These are phyloP conservation scores for Arctium minus DNA, from an alignment of 129 eudicot genomes.

Conservation along the genomic window DNA sequence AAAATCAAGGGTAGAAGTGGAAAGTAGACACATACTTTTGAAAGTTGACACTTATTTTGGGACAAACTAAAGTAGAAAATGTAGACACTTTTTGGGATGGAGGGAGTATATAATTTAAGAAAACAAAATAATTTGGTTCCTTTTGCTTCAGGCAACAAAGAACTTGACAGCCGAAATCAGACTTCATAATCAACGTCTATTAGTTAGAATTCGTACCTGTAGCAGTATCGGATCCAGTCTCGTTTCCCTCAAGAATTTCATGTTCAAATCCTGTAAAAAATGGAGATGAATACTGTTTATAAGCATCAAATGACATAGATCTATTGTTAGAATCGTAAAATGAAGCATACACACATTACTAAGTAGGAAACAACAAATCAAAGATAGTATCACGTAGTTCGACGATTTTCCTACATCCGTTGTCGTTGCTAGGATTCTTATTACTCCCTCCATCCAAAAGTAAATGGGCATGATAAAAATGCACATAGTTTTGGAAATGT, in stretches of 20 bases:
- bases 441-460: background rate
- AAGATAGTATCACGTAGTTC: background rate
- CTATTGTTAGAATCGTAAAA: background rate
- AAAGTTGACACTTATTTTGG: no score
- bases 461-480: no score
- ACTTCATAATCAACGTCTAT: background rate
- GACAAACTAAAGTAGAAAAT: no score
- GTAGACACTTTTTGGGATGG: no score
- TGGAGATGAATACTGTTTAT: background rate
- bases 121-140: no score
- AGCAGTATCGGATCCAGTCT: background rate
- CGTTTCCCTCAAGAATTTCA: background rate
- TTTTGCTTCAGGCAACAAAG: no score
- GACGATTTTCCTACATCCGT: background rate
- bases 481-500: no score
- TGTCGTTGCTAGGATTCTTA: background rate
- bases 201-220: background rate
- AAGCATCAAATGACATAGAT: background rate
- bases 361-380: background rate
- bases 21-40: no score
- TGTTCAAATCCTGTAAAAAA: background rate
- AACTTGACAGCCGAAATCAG: no score
- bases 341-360: background rate
- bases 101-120: no score
- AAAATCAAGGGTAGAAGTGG: no score